Evolutionary conservation across 2,329 filamentous ascomycete species (phyloP), one percentile per base, ranked within the genome.

Genomic region (Mycosphaerella arachidis): DNA sequence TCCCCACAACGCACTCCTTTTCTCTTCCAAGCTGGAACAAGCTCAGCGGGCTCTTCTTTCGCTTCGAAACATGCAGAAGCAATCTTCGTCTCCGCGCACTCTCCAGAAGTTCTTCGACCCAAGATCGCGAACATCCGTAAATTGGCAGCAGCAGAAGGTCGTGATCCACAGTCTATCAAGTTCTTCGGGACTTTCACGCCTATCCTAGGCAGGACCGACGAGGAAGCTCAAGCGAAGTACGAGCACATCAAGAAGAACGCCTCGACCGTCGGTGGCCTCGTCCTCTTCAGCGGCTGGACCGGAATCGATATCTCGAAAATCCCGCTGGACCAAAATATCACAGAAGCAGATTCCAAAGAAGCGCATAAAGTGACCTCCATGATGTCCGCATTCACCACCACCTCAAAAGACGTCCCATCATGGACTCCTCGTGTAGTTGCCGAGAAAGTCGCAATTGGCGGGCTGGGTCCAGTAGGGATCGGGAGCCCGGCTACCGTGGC

Each of bases 271-370:
- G 88, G 88, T 2, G 88, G 87, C 0, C 70, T 90, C 57, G 85
- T 87, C 1, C 73, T 91, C 18, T 91, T 91, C 67, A 86, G 87
- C 27, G 88, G 88, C 1, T 91, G 88, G 87, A 90, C 88, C 0
- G 84, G 84, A 0, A 84, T 86, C 59, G 84, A 86, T 66, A 75
- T 86, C 16, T 83, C 80, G 3, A 77, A 78, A 65, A 78, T 86
- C 46, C 82, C 83, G 0, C 68, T 86, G 0, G 84, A 86, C 61
- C 78, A 86, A 63, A 82, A 83, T 16, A 76, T 87, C 61, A 82
- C 78, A 0, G 78, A 78, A 0, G 80, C 77, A 2, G 81, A 86
- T 62, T 83, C 82, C 0, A 74, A 76, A 2, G 83, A 85, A 62
- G 81, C 79, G 77, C 77, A 74, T 60, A 72, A 71, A 24, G 70